Percentiles rank a stretch among this genome's conserved stretches.
These are phyloP conservation scores for Neurospora sublineolata DNA, from an alignment of 495 filamentous ascomycete species.

Conservation along the genomic window DNA sequence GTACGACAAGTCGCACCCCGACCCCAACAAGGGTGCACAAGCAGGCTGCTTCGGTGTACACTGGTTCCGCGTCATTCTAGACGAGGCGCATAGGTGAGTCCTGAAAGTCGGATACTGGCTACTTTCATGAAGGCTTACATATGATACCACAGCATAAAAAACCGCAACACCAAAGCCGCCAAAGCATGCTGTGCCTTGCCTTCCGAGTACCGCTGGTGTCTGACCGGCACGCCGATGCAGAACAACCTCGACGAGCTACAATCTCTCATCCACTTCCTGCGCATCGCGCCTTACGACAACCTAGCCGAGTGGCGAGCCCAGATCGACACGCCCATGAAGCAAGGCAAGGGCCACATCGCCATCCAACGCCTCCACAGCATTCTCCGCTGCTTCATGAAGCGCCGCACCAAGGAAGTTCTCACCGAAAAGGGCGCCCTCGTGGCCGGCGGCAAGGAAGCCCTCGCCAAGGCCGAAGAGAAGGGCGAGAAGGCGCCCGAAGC, in stretches of 20 bases:
- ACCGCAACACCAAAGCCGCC: constrained; percentile 87
- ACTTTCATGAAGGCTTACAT: background rate
- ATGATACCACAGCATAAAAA: constrained; percentile 76
- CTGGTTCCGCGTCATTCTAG: constrained; percentile 92
- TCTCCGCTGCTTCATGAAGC: constrained; percentile 91
- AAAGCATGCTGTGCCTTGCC: constrained; percentile 73
- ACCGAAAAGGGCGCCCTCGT: constrained; percentile 70
- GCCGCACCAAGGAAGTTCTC: constrained; percentile 87
- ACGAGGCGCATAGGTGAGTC: constrained; percentile 50
- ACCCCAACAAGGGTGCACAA: constrained; percentile 43
- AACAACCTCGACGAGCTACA: constrained; percentile 98
- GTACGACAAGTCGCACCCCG: constrained; percentile 49
- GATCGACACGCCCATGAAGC: constrained; percentile 76
- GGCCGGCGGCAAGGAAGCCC: constrained; percentile 47
- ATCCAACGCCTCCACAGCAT: constrained; percentile 74
- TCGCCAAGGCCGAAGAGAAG: constrained; percentile 38
- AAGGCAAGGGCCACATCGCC: constrained; percentile 75
- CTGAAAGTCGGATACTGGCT: background rate
- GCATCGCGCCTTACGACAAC: constrained; percentile 84
- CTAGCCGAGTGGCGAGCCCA: constrained; percentile 75
- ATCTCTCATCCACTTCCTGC: constrained; percentile 79
- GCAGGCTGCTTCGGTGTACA: constrained; percentile 79
- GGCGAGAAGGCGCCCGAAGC: constrained; percentile 29
- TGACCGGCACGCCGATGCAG: constrained; percentile 93
- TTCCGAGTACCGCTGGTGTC: constrained; percentile 83